Evolutionary conservation across 306 rosid genomes (phyloP).

Genomic region (Medicago lupulina): DNA sequence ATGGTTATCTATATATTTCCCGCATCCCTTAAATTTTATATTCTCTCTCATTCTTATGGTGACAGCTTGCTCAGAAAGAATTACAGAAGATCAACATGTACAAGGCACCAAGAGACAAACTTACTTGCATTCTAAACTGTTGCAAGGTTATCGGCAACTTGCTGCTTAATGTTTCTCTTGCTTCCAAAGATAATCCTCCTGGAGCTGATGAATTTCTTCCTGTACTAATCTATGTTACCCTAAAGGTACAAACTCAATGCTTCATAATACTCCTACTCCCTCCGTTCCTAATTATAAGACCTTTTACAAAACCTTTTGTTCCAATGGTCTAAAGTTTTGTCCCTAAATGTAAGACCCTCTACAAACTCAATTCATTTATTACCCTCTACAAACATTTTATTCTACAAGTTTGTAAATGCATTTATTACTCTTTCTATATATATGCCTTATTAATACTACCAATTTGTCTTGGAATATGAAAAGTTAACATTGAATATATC

Average conservation of each 20-base stretch:
- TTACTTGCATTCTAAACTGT: constrained; percentile 89
- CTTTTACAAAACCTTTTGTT: too few relatives aligned
- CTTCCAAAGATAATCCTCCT: constrained; percentile 79
- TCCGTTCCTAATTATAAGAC: too few relatives aligned
- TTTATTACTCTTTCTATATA: too few relatives aligned
- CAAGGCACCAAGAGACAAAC: constrained; percentile 99
- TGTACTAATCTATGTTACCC: constrained; percentile 88
- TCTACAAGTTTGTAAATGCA: too few relatives aligned
- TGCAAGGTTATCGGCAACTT: constrained; percentile 94
- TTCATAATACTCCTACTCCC: constrained; percentile 8
- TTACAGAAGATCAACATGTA: constrained; percentile 94
- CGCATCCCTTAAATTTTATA: constrained; percentile 37
- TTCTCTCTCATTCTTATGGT: constrained; percentile 33
- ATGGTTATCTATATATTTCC: constrained; percentile 14
- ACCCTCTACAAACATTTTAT: too few relatives aligned
- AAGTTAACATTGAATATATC: too few relatives aligned
- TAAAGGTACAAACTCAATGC: constrained; percentile 56
- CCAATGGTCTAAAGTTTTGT: too few relatives aligned
- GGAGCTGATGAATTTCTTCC: constrained; percentile 99
- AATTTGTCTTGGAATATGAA: too few relatives aligned
- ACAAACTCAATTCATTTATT: too few relatives aligned
- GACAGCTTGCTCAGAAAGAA: constrained; percentile 98
- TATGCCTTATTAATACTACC: too few relatives aligned
- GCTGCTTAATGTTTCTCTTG: constrained; percentile 82
- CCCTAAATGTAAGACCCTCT: too few relatives aligned